Percentiles rank a stretch among this genome's conserved stretches.
Evolutionary conservation across 495 filamentous ascomycete genomes (phyloP).

Genomic region (Hypoxylon fuscum): DNA sequence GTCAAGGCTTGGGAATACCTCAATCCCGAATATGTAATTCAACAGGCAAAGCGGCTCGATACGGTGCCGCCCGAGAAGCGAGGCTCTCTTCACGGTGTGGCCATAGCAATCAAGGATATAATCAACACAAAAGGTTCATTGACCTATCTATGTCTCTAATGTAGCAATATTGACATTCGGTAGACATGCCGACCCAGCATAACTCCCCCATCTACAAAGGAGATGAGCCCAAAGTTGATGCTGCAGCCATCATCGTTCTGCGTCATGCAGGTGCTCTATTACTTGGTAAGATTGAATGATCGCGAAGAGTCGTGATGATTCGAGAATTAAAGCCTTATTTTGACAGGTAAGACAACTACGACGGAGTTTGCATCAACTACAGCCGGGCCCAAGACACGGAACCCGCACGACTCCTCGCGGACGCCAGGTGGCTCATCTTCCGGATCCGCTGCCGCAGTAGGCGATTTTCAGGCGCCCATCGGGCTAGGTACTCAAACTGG

Average conservation of each 20-base stretch:
- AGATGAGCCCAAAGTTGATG: conserved; percentile 51
- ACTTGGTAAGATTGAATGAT: conserved; percentile 47
- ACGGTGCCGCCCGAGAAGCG: conserved; percentile 52
- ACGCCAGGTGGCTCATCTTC: conserved; percentile 65
- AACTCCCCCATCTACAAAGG: conserved; percentile 59
- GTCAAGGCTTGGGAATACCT: conserved; percentile 66
- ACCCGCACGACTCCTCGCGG: conserved; percentile 57
- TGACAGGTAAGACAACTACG: conserved; percentile 55
- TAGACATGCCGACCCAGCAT: conserved; percentile 63
- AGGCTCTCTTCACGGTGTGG: conserved; percentile 63
- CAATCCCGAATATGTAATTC: conserved; percentile 56
- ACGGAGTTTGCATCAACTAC: conserved; percentile 60
- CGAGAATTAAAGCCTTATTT: not conserved
- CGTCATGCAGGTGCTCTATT: conserved; percentile 59
- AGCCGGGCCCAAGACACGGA: conserved; percentile 49
- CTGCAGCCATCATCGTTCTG: conserved; percentile 53
- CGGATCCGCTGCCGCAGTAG: conserved; percentile 62
- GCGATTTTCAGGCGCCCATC: conserved; percentile 59
- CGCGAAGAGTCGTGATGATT: not conserved
- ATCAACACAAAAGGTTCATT: conserved; percentile 62
- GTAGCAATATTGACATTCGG: conserved; percentile 10
- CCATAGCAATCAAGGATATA: conserved; percentile 66
- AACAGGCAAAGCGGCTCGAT: conserved; percentile 62
- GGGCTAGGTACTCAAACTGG: conserved; percentile 62
- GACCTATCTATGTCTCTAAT: not conserved